These are phyloP conservation scores for Leptographium flavum DNA, from an alignment of 2,329 filamentous ascomycete genomes.

Conservation along the genomic window DNA sequence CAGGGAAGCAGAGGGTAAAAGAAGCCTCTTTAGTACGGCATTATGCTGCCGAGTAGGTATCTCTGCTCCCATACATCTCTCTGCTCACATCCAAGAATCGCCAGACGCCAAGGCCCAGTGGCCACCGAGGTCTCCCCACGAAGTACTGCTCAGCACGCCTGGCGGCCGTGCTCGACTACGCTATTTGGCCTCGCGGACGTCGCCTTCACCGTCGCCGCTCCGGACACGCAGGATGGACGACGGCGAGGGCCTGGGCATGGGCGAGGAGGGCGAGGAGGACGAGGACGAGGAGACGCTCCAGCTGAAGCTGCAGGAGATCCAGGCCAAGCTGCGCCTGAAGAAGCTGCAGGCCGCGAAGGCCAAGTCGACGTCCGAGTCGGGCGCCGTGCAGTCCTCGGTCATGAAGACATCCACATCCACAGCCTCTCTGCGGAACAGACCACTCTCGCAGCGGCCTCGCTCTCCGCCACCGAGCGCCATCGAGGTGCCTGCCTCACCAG, in stretches of 20 bases:
- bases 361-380: slow-evolving; percentile 7
- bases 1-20: no score
- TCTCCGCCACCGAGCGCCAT: slow-evolving; percentile 22
- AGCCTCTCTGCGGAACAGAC: background rate
- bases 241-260: slow-evolving; percentile 13
- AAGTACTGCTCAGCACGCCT: slow-evolving; percentile 54
- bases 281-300: slow-evolving; percentile 85
- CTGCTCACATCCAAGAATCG: slow-evolving; percentile 7
- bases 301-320: slow-evolving; percentile 74
- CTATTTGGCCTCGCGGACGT: slow-evolving; percentile 47
- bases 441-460: background rate
- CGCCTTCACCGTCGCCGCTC: slow-evolving; percentile 56
- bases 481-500: slow-evolving; percentile 64
- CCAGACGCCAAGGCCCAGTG: slow-evolving; percentile 32
- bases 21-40: background rate
- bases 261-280: slow-evolving; percentile 32
- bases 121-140: slow-evolving; percentile 53
- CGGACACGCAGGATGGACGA: slow-evolving; percentile 17
- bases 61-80: background rate
- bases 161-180: slow-evolving; percentile 64
- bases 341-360: slow-evolving; percentile 56
- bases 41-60: slow-evolving; percentile 8
- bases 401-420: background rate
- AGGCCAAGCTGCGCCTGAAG: slow-evolving; percentile 77
- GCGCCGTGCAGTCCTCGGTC: background rate